Evolutionary conservation across 768 basidiomycete genomes (phyloP).

Genomic region (Boletus rubescentipes): DNA sequence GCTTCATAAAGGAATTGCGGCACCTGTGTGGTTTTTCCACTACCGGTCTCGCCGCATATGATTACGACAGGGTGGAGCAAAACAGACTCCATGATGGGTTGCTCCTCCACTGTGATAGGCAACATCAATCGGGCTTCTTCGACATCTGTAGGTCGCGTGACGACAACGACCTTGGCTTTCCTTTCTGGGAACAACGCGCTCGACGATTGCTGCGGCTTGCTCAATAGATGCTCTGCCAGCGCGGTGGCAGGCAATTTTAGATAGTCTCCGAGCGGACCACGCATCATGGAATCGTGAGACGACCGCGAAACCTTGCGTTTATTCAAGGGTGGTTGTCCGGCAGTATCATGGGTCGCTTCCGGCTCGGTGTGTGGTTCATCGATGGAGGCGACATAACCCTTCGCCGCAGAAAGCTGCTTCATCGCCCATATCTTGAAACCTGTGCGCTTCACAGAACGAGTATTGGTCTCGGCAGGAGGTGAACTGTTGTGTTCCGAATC

Average conservation of each 20-base stretch:
- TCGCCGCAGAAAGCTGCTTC: slow-evolving; percentile 62
- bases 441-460: slow-evolving; percentile 35
- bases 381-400: slow-evolving; percentile 33
- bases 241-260: slow-evolving; percentile 64
- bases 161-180: slow-evolving; percentile 45
- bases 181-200: slow-evolving; percentile 13
- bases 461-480: slow-evolving; percentile 16
- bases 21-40: slow-evolving; percentile 97
- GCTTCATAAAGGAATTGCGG: slow-evolving; percentile 98
- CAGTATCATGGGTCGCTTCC: slow-evolving; percentile 2
- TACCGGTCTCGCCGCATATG: slow-evolving; percentile 89
- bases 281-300: slow-evolving; percentile 42
- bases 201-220: background rate
- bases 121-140: slow-evolving; percentile 75
- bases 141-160: slow-evolving; percentile 68
- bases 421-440: slow-evolving; percentile 92
- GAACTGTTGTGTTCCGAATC: slow-evolving; percentile 20
- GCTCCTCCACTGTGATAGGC: slow-evolving; percentile 92
- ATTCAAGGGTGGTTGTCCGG: slow-evolving; percentile 34
- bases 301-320: slow-evolving; percentile 45
- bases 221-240: slow-evolving; percentile 49
- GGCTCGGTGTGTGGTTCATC: slow-evolving; percentile 15
- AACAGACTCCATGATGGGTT: slow-evolving; percentile 90
- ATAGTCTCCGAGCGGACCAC: slow-evolving; percentile 81
- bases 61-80: slow-evolving; percentile 77